phyloP scores from a whole-genome alignment of 345 rosid genomes.

The Salix purpurea region DNA sequence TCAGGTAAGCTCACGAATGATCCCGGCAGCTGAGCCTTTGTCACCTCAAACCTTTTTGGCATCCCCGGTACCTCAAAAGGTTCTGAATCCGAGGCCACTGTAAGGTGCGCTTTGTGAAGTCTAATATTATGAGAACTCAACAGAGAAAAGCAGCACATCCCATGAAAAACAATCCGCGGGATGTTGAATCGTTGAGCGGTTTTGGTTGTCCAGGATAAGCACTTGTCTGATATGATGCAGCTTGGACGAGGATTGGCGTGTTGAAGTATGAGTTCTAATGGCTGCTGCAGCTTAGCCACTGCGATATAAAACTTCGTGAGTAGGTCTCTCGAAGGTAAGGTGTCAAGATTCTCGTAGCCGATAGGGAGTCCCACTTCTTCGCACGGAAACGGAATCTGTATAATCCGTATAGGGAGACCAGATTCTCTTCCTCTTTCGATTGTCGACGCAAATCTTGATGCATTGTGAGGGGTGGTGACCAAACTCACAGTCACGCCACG shows the following conservation, averaged over 20 bases:
- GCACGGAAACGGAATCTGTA: conserved; percentile 48
- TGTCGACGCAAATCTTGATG: conserved; percentile 41
- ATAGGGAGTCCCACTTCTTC: conserved; percentile 61
- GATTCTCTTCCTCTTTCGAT: conserved; percentile 33
- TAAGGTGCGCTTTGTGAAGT: conserved; percentile 32
- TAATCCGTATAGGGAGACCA: conserved; percentile 33
- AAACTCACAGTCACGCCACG: conserved; percentile 54
- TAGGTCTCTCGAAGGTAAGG: conserved; percentile 47
- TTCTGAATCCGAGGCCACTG: conserved; percentile 42
- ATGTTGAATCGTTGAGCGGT: conserved; percentile 48
- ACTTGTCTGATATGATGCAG: conserved; percentile 74
- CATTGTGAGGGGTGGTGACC: conserved; percentile 66
- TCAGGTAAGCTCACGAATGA: conserved; percentile 39
- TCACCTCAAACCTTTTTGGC: conserved; percentile 39
- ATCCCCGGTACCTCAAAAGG: conserved; percentile 56
- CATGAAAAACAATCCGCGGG: conserved; percentile 75
- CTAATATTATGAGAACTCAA: conserved; percentile 50
- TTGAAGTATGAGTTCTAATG: conserved; percentile 45
- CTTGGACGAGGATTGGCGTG: conserved; percentile 41
- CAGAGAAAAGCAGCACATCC: conserved; percentile 67
- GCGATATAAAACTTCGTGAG: conserved; percentile 51
- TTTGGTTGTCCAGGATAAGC: conserved; percentile 57
- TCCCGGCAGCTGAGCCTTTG: conserved; percentile 62
- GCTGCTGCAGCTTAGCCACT: conserved; percentile 45
- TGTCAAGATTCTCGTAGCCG: conserved; percentile 75